Percentiles rank a stretch among this genome's conserved stretches.
phyloP scores from a whole-genome alignment of 441 rosid species.

The Erodium trifolium region DNA sequence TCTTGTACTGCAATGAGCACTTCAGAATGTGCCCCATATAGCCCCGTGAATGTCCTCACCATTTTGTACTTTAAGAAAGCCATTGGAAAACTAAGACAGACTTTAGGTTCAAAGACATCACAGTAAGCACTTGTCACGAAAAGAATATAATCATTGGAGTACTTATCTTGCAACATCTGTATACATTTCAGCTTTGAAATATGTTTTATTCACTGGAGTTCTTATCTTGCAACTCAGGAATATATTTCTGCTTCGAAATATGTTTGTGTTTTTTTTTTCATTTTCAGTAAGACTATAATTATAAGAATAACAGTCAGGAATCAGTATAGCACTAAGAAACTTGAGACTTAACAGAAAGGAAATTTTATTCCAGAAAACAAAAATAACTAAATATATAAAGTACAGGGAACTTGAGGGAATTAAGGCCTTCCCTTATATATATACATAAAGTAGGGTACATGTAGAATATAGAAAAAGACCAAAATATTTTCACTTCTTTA shows the following conservation, averaged over 20 bases:
- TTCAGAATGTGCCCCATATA: not conserved
- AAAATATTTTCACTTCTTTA: not conserved
- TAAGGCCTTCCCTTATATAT: not conserved
- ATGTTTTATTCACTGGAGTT: not conserved
- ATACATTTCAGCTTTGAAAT: not conserved
- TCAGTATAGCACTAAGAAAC: not conserved
- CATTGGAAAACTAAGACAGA: slow-evolving; percentile 4
- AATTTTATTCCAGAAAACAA: not conserved
- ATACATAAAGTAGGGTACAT: not conserved
- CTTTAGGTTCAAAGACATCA: not conserved
- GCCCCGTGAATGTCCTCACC: not conserved
- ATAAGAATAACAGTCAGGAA: not conserved
- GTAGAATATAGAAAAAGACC: not conserved
- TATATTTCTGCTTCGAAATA: too few relatives aligned
- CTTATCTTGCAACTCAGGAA: not conserved
- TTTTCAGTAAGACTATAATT: not conserved
- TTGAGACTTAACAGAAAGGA: not conserved
- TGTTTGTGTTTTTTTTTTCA: not conserved
- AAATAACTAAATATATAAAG: not conserved
- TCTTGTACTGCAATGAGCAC: not conserved
- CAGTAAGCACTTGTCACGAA: not conserved
- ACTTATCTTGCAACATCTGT: not conserved
- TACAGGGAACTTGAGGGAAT: not conserved
- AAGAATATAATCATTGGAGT: not conserved
- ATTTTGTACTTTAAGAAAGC: not conserved